Evolutionary conservation across 306 rosid species (phyloP).

Genomic region (Spatholobus suberectus): DNA sequence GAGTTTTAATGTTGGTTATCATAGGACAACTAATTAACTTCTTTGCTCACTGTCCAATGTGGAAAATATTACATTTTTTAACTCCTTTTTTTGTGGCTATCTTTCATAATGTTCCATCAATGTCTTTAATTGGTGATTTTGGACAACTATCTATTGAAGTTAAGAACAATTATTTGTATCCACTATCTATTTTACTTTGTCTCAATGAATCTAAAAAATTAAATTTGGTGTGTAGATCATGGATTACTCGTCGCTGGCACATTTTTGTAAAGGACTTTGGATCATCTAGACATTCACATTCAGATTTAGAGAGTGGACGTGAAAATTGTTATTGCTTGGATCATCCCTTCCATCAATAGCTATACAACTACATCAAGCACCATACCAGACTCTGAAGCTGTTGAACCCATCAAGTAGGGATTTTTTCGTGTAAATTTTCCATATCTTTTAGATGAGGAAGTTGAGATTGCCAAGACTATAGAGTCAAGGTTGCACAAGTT

Average conservation of each 20-base stretch:
- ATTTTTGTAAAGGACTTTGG: slow-evolving; percentile 79
- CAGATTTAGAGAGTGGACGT: slow-evolving; percentile 54
- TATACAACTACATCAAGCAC: slow-evolving; percentile 73
- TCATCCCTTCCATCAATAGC: slow-evolving; percentile 87
- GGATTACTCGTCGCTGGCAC: slow-evolving; percentile 86
- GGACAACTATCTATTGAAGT: too few relatives aligned
- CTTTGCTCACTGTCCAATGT: too few relatives aligned
- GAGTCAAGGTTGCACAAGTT: slow-evolving; percentile 68
- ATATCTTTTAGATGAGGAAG: slow-evolving; percentile 63
- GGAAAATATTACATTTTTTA: too few relatives aligned
- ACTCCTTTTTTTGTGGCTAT: too few relatives aligned
- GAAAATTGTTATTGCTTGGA: slow-evolving; percentile 80
- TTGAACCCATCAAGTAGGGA: slow-evolving; percentile 70
- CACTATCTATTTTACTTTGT: neutral
- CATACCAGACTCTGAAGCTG: slow-evolving; percentile 60
- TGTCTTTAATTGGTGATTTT: too few relatives aligned
- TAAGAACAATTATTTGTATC: neutral
- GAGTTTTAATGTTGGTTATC: too few relatives aligned
- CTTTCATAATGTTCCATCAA: too few relatives aligned
- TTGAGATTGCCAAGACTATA: slow-evolving; percentile 61
- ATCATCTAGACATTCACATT: slow-evolving; percentile 68
- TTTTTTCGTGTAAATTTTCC: slow-evolving; percentile 83
- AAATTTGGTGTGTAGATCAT: slow-evolving; percentile 71
- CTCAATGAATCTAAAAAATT: slow-evolving; percentile 38
- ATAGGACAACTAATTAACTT: too few relatives aligned